Evolutionary conservation across 2,329 filamentous ascomycete genomes (phyloP), one percentile per base, ranked within the genome.

Genomic region (Monilinia fructicola): DNA sequence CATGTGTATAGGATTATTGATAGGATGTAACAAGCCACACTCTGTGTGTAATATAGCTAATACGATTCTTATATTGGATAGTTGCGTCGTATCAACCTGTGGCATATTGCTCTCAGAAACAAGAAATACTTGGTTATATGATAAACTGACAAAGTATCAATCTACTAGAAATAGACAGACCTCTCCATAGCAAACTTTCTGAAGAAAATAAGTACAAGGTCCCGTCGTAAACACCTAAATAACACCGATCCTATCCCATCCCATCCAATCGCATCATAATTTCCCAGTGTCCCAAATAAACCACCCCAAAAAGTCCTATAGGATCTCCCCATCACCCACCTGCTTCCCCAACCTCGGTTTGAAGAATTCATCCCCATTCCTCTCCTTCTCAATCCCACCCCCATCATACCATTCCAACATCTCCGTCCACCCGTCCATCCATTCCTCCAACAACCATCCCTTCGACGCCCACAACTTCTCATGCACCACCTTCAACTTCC

Each of bases 401-500:
- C 62, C 53, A 6, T 65, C 44, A 58, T 58, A 65, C 44, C 62
- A 65, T 3, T 18, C n/a, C 44, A 65, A 35, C 63, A 65, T 65
- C 35, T 65, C 63, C 11, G 0, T 31, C 63, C 63, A 65, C 23
- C 54, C 63, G 1, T 31, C 26, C n/a, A 35, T 12, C 63, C 63
- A 65, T 44, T 65, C 63, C 31, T 65, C 44, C 28, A 40, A 21
- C 18, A 65, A 46, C 63, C 63, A 65, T 3, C 63, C 63, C 10
- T 26, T 28, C 42, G 11, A 7, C 16, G 56, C 56, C 64, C 64
- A 66, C 50, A 66, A 48, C 40, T 66, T 62, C 46, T 66, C 64
- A 66, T 66, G 64, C 26, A 66, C 56, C 4, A 66, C 56, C 46
- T 66, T 66, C 48, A 66, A 23, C 9, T 48, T 50, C 9, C 54